These are phyloP conservation scores for Chalciporus sphaerocephalus DNA, from an alignment of 768 basidiomycete genomes.

Conservation along the genomic window DNA sequence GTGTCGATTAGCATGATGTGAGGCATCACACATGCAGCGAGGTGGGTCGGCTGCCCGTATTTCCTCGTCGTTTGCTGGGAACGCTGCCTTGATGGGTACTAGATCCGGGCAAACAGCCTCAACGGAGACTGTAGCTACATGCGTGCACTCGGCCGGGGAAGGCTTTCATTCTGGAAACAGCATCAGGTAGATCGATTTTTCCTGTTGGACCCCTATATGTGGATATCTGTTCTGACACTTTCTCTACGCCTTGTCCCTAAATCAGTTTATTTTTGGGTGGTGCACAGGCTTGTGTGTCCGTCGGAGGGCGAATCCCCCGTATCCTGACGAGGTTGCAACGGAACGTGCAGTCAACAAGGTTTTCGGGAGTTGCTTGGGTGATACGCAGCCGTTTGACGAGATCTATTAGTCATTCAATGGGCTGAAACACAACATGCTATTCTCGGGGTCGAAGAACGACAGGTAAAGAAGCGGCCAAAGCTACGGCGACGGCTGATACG, in stretches of 20 bases:
- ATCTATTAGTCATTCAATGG: constrained; percentile 31
- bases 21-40: constrained; percentile 96
- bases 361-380: constrained; percentile 93
- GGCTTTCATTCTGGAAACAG: constrained; percentile 82
- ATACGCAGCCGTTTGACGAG: constrained; percentile 93
- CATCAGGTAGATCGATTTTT: constrained; percentile 68
- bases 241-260: constrained; percentile 3
- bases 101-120: constrained; percentile 95
- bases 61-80: neutral
- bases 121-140: constrained; percentile 90
- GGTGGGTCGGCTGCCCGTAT: constrained; percentile 45
- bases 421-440: constrained; percentile 1
- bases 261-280: constrained; percentile 6
- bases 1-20: constrained; percentile 86
- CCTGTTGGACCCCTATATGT: constrained; percentile 5
- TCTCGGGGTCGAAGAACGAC: neutral
- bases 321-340: constrained; percentile 70
- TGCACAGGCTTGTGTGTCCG: constrained; percentile 82
- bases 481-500: too few species aligned
- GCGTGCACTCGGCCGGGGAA: constrained; percentile 75
- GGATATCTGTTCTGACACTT: constrained; percentile 8
- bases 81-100: constrained; percentile 1
- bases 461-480: neutral
- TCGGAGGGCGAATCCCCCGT: constrained; percentile 77
- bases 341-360: constrained; percentile 93